A percentile compares a stretch with the other conserved stretches of the same genome.
phyloP scores from a whole-genome alignment of 805 yeast genomes.

The Zygoascus bituminiphila region DNA sequence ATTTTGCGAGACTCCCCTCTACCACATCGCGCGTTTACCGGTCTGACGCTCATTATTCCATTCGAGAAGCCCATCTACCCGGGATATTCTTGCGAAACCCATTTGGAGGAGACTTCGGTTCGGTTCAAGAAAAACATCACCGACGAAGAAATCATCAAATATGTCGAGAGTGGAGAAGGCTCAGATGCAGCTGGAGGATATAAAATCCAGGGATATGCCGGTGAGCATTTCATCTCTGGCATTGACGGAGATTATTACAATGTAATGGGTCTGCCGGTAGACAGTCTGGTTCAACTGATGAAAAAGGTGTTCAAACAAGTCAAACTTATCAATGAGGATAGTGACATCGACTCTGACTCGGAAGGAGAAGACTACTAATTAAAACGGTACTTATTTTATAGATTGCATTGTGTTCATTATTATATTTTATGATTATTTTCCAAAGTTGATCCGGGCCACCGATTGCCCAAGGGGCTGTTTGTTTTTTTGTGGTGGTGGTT shows the following conservation, averaged over 20 bases:
- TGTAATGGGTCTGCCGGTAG: slow-evolving; percentile 80
- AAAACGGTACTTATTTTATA: not conserved
- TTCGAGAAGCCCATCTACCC: slow-evolving; percentile 34
- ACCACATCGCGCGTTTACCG: slow-evolving; percentile 47
- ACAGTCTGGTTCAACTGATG: slow-evolving; percentile 42
- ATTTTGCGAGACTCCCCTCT: slow-evolving; percentile 36
- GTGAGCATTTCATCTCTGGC: slow-evolving; percentile 45
- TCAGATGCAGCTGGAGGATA: slow-evolving; percentile 87
- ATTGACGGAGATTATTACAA: slow-evolving; percentile 78
- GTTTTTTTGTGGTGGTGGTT: too few species aligned
- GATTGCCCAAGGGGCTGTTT: too few species aligned
- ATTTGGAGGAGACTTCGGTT: slow-evolving; percentile 37
- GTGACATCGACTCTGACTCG: slow-evolving; percentile 9
- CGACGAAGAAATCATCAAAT: slow-evolving; percentile 49
- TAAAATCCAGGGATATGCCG: slow-evolving; percentile 68
- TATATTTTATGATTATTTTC: too few species aligned
- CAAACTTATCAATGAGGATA: slow-evolving; percentile 5
- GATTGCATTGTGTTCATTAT: not conserved
- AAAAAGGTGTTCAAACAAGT: slow-evolving; percentile 11
- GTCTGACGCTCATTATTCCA: slow-evolving; percentile 42
- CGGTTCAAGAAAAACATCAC: slow-evolving; percentile 34
- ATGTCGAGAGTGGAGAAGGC: slow-evolving; percentile 69
- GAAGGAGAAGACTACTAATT: slow-evolving; percentile 2
- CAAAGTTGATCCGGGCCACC: too few species aligned
- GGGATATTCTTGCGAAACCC: slow-evolving; percentile 34